Evolutionary conservation across 2,329 filamentous ascomycete species (phyloP).

Genomic region (Polytolypa hystricis): DNA sequence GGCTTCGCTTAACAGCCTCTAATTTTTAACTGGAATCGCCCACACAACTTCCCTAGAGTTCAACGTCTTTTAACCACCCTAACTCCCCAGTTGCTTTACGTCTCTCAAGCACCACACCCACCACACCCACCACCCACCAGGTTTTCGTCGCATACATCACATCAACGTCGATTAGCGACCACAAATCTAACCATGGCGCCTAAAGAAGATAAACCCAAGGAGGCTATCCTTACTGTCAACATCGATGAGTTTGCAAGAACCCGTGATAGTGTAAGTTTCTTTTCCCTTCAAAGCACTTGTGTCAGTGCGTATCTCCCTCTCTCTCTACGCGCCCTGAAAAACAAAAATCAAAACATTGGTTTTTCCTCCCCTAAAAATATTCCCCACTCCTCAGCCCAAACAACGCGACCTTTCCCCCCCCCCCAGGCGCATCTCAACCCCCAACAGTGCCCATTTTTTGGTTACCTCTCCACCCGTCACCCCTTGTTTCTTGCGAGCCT

Average conservation of each 20-base stretch:
- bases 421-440: neutral
- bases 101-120: neutral
- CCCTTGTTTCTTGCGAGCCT: neutral
- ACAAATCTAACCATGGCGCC: slow-evolving; percentile 31
- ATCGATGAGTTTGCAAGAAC: slow-evolving; percentile 69
- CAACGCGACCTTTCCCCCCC: neutral
- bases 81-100: too few relatives aligned
- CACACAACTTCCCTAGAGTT: too few relatives aligned
- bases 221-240: slow-evolving; percentile 35
- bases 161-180: too few relatives aligned
- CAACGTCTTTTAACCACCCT: too few relatives aligned
- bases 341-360: too few relatives aligned
- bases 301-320: slow-evolving; percentile 6
- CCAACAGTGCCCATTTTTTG: neutral
- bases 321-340: slow-evolving; percentile 12
- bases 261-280: slow-evolving; percentile 66
- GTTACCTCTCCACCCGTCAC: slow-evolving; percentile 5
- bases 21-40: too few relatives aligned
- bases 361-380: neutral
- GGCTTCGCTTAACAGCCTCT: too few relatives aligned
- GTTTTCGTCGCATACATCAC: too few relatives aligned
- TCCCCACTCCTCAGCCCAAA: neutral
- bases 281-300: neutral
- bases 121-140: too few relatives aligned
- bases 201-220: slow-evolving; percentile 23